Evolutionary conservation across 2,329 filamentous ascomycete genomes (phyloP).

Genomic region (Fusarium bulbicola): DNA sequence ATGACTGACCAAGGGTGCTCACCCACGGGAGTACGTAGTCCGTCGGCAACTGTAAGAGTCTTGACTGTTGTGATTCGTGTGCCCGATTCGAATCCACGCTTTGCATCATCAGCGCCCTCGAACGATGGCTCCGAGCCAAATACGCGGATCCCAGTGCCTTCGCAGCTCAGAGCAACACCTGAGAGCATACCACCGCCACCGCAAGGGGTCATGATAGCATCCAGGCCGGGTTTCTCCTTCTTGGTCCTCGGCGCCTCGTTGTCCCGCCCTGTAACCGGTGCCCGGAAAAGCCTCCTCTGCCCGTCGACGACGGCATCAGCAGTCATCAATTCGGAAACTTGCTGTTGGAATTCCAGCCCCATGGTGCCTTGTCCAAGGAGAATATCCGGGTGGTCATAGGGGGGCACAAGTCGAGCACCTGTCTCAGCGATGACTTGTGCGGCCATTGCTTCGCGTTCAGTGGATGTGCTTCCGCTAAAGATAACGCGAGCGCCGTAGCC

Average conservation of each 20-base stretch:
- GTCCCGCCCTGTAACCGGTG: constrained; percentile 34
- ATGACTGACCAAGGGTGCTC: constrained; percentile 80
- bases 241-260: constrained; percentile 15
- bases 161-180: constrained; percentile 80
- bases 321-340: constrained; percentile 67
- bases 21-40: constrained; percentile 85
- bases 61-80: constrained; percentile 73
- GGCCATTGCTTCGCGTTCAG: constrained; percentile 83
- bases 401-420: constrained; percentile 82
- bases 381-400: constrained; percentile 92
- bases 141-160: constrained; percentile 76
- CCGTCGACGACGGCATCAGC: constrained; percentile 32
- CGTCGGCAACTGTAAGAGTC: constrained; percentile 87
- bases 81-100: constrained; percentile 73
- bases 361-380: constrained; percentile 94
- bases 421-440: constrained; percentile 74
- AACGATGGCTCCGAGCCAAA: constrained; percentile 89
- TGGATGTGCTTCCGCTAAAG: constrained; percentile 82
- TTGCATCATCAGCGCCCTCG: constrained; percentile 84
- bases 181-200: constrained; percentile 90
- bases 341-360: constrained; percentile 81
- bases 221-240: constrained; percentile 53
- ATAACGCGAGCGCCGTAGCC: constrained; percentile 80
- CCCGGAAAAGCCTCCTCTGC: constrained; percentile 26
- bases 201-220: constrained; percentile 83